Conservation (phyloP, 2,329 filamentous ascomycete genomes). For the Penicillium expansum region DNA sequence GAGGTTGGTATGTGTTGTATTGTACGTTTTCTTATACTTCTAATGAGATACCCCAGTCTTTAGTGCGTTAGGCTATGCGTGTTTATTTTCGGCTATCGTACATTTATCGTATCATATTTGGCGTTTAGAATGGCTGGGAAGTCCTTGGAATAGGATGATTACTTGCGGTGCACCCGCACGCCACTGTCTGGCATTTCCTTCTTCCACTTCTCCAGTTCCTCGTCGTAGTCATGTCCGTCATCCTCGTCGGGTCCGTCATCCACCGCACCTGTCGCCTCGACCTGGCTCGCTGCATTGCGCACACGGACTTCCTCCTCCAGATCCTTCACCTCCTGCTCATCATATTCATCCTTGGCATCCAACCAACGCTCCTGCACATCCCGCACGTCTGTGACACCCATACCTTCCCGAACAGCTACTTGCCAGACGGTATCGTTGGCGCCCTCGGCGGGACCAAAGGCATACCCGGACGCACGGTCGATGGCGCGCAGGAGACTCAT, state of each 20-base stretch:
- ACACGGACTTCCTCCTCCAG: slow-evolving; percentile 71
- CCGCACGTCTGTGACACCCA: slow-evolving; percentile 70
- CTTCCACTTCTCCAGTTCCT: slow-evolving; percentile 29
- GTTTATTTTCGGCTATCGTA: slow-evolving; percentile 7
- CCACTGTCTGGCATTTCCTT: slow-evolving; percentile 58
- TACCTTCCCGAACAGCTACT: slow-evolving; percentile 76
- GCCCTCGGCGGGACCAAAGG: slow-evolving; percentile 84
- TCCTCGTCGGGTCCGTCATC: slow-evolving; percentile 40
- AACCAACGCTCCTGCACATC: slow-evolving; percentile 97
- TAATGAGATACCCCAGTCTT: slow-evolving; percentile 8
- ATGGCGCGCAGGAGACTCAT: slow-evolving; percentile 85
- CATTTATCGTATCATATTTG: slow-evolving; percentile 16
- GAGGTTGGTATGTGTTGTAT: not conserved
- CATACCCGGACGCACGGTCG: slow-evolving; percentile 88
- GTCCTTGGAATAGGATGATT: slow-evolving; percentile 39
- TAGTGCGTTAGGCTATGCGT: not conserved
- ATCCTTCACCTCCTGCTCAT: slow-evolving; percentile 71
- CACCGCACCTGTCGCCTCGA: slow-evolving; percentile 21
- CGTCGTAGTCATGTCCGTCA: slow-evolving; percentile 14
- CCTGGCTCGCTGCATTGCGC: slow-evolving; percentile 36
- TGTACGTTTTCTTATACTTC: not conserved
- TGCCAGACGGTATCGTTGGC: slow-evolving; percentile 98
- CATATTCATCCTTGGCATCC: slow-evolving; percentile 82
- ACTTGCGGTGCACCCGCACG: slow-evolving; percentile 68
- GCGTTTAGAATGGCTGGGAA: slow-evolving; percentile 1